phyloP scores from a whole-genome alignment of 1,139 yeast species.

The Chernovozyma sophiae-reginae region DNA sequence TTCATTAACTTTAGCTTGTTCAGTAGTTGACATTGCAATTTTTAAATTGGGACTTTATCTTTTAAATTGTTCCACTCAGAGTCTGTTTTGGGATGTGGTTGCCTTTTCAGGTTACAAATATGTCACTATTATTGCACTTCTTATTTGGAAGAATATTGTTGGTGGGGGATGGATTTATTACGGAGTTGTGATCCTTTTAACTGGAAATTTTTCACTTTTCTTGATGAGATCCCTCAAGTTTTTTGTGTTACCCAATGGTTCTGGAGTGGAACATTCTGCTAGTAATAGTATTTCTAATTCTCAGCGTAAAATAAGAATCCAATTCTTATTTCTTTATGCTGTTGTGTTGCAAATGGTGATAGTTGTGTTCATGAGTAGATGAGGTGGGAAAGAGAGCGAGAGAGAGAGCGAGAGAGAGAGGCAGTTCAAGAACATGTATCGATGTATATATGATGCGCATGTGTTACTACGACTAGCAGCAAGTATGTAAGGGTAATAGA shows the following conservation, averaged over 20 bases:
- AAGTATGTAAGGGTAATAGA: background rate
- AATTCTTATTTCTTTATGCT: constrained; percentile 81
- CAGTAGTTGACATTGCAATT: constrained; percentile 59
- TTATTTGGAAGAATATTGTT: constrained; percentile 45
- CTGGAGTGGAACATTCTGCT: constrained; percentile 36
- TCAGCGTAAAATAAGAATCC: constrained; percentile 78
- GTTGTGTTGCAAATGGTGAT: constrained; percentile 69
- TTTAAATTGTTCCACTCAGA: constrained; percentile 50
- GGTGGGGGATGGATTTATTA: constrained; percentile 36
- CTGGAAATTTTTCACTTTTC: constrained; percentile 59
- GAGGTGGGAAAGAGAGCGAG: too few species aligned
- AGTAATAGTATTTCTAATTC: constrained; percentile 56
- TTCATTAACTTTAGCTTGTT: constrained; percentile 85
- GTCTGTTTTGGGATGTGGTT: constrained; percentile 69
- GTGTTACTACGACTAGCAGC: too few species aligned
- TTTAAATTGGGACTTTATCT: constrained; percentile 44
- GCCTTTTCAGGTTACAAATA: constrained; percentile 95
- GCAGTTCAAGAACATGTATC: too few species aligned
- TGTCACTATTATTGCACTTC: constrained; percentile 63
- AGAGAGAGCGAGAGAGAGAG: too few species aligned
- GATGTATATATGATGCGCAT: too few species aligned
- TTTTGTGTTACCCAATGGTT: constrained; percentile 61
- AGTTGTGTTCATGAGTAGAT: constrained; percentile 35
- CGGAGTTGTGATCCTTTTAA: constrained; percentile 37
- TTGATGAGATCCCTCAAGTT: constrained; percentile 81